These are phyloP conservation scores for Taphrina flavorubra DNA, from an alignment of 1,139 yeast species.

Conservation along the genomic window DNA sequence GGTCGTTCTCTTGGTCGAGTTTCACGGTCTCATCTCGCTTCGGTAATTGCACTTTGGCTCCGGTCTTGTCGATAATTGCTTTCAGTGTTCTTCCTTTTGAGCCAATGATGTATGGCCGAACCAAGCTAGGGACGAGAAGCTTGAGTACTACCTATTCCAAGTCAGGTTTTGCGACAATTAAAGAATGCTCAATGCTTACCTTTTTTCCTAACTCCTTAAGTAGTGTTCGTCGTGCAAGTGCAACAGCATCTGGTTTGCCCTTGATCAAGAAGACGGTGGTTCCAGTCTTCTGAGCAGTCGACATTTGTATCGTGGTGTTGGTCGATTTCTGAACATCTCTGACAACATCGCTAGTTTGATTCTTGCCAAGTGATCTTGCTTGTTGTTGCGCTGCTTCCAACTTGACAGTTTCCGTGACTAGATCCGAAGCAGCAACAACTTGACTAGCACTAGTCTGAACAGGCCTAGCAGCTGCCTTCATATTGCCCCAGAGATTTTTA, in stretches of 20 bases:
- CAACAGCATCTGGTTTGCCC: conserved; percentile 74
- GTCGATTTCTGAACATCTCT: conserved; percentile 34
- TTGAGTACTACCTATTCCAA: conserved; percentile 61
- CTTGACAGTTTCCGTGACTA: conserved; percentile 35
- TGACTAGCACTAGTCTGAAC: not conserved
- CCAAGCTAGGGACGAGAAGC: conserved; percentile 75
- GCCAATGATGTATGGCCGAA: conserved; percentile 85
- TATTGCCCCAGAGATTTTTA: conserved; percentile 30
- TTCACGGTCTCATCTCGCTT: conserved; percentile 53
- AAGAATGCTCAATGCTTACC: conserved; percentile 32
- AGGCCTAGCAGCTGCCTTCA: conserved; percentile 1
- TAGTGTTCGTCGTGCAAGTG: conserved; percentile 74
- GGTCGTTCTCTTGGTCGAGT: conserved; percentile 49
- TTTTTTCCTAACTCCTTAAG: conserved; percentile 73
- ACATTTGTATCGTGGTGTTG: conserved; percentile 67
- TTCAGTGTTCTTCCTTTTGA: conserved; percentile 82
- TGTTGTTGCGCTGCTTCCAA: conserved; percentile 41
- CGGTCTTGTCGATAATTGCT: conserved; percentile 74
- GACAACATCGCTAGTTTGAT: conserved; percentile 37
- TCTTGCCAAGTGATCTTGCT: conserved; percentile 39
- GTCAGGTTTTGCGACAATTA: conserved; percentile 31
- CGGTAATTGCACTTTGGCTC: conserved; percentile 77
- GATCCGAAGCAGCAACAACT: conserved; percentile 14
- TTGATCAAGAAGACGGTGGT: conserved; percentile 84
- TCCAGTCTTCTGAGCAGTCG: conserved; percentile 75